Evolutionary conservation across 1,139 yeast species (phyloP).

Genomic region (Taphrina betulina): DNA sequence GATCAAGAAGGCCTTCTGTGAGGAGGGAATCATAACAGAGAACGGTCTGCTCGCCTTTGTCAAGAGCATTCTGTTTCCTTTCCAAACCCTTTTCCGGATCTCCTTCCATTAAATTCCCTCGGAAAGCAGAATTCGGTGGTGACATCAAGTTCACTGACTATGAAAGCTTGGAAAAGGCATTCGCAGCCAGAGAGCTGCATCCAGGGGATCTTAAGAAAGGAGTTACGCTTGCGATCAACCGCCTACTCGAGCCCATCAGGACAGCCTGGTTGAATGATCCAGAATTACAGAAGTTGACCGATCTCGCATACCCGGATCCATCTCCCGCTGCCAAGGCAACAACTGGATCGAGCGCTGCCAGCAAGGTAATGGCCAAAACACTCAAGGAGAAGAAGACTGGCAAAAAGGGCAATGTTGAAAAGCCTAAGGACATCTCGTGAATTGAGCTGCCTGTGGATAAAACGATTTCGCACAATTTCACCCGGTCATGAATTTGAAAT

Average conservation of each 20-base stretch:
- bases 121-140: slow-evolving; percentile 98
- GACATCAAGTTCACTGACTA: slow-evolving; percentile 69
- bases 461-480: too few relatives aligned
- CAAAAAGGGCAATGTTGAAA: slow-evolving; percentile 58
- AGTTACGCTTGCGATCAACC: slow-evolving; percentile 79
- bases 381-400: slow-evolving; percentile 47
- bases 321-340: slow-evolving; percentile 17
- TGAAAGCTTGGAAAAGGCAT: slow-evolving; percentile 71
- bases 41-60: slow-evolving; percentile 87
- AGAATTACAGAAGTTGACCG: slow-evolving; percentile 73
- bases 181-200: slow-evolving; percentile 66
- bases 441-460: slow-evolving; percentile 91
- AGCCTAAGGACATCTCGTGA: slow-evolving; percentile 61
- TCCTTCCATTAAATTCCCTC: slow-evolving; percentile 53
- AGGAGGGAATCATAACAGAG: slow-evolving; percentile 88
- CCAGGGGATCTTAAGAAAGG: slow-evolving; percentile 95
- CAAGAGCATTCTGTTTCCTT: slow-evolving; percentile 80
- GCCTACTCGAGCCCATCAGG: slow-evolving; percentile 78
- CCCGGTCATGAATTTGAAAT: too few relatives aligned
- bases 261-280: slow-evolving; percentile 59
- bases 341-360: slow-evolving; percentile 12
- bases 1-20: slow-evolving; percentile 88
- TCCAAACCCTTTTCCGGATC: slow-evolving; percentile 69
- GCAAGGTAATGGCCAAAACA: slow-evolving; percentile 1
- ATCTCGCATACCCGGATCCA: slow-evolving; percentile 73